Base-by-base conservation (phyloP, 768 basidiomycete genomes). In the Hypholoma fasciculare region DNA sequence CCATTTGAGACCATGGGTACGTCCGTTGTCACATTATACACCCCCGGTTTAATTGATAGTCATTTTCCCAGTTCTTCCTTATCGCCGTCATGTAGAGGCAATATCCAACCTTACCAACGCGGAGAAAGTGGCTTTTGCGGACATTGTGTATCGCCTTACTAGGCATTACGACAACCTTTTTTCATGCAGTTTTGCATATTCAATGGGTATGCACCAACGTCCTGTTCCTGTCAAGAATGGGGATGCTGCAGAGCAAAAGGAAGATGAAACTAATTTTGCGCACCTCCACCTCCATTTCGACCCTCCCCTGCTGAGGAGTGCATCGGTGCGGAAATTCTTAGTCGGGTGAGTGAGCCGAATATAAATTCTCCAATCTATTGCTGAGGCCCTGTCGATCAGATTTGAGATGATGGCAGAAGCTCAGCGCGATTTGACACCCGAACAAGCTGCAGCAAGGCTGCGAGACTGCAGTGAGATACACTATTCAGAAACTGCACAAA, bases 141-240 rank as follows among this genome's bases (percentile, higher is more conserved):
- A 84, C 34, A 80, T 89, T n/a, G 67, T 96, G 17, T 85, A 83
- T 38, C 72, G 73, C 3, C 68, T 90, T 27, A 87, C 88, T 7
- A 82, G 79, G 54, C 83, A 84, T 52, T 92, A 90, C 63, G 91
- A 90, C 65, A 91, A 89, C 65, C 74, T 94, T 30, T 94, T 94
- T 69, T 81, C 81, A 6, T 94, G 91, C 69, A 89, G 92, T 0
- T 97, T 96, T 72, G 89, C 92, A 0, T 97, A 96, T 70, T 94
- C 92, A 7, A 95, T 96, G 92, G 95, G 95, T 37, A 82, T 96
- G 48, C 95, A 96, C 67, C 95, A 97, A 69, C 82, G 88, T 1
- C 90, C 93, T 5, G 66, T 84, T 2, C 84, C 88, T 8, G 71
- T 73, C 6, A 58, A 61, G 19, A 63, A 64, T 4, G 38, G 16